Conservation (phyloP, 192 early-diverging fungal genomes). For the Phycomyces nitens region DNA sequence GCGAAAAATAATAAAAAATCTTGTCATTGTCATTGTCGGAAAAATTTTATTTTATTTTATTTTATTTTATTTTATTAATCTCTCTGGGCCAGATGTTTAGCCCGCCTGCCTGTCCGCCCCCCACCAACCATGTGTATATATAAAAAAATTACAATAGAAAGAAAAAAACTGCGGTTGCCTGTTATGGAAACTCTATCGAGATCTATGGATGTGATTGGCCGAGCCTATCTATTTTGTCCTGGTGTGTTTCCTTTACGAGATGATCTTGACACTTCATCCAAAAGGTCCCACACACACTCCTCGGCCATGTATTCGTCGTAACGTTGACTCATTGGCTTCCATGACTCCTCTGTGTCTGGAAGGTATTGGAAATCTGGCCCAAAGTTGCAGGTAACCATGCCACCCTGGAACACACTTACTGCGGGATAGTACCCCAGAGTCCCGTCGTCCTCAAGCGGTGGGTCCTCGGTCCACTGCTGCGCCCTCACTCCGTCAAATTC, state of each 20-base stretch:
- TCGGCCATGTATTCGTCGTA: constrained; percentile 56
- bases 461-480: constrained; percentile 41
- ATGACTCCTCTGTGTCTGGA: constrained; percentile 36
- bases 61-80: neutral
- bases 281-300: constrained; percentile 56
- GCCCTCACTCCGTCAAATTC: constrained; percentile 23
- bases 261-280: constrained; percentile 50
- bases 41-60: neutral
- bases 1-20: neutral
- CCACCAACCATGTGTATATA: too few species aligned
- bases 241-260: neutral
- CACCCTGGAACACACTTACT: constrained; percentile 60
- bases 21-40: too few species aligned
- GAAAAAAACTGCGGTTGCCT: too few species aligned
- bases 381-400: constrained; percentile 58
- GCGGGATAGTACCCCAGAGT: constrained; percentile 64
- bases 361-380: constrained; percentile 61
- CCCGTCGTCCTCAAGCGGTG: constrained; percentile 54
- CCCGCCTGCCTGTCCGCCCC: too few species aligned
- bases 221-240: neutral
- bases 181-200: constrained; percentile 1
- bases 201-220: neutral
- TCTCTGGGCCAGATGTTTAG: neutral
- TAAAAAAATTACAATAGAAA: too few species aligned
- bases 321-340: constrained; percentile 56